Base-by-base conservation (phyloP, 1,139 yeast genomes). In the Magnusiomyces fungicola region DNA sequence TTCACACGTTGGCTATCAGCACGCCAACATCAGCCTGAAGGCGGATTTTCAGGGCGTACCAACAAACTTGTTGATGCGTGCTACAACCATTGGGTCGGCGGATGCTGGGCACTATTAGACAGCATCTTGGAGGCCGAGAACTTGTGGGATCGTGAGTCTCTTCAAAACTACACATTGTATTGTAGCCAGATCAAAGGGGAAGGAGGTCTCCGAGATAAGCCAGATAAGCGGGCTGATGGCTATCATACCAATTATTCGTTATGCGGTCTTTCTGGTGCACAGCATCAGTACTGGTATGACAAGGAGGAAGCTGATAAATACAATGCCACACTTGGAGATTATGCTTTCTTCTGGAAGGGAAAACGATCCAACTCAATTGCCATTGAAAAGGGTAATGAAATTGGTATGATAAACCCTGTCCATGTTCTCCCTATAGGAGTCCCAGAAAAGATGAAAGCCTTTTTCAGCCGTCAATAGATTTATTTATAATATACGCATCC, bases 31-130 rank as follows among this genome's bases (percentile, higher is more conserved):
- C 70, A 70, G 32, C 65, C 79, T 6, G 97, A 89, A 62, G 95
- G 95, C 6, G 97, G 97, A 0, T 76, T 90, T 44, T 76, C 81
- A 9, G 99, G 99, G 0, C 76, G 99, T 50, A 79, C 95, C 0
- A 90, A 92, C 63, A 94, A 94, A 65, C 73, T 94, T 40, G 97
- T 92, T 0, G 99, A 94, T 65, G 96, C 95, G 0, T 94, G 99
- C 65, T 94, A 94, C 65, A 80, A 90, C 61, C 94, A 85, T 64
- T 92, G 98, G 98, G 83, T 90, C 1, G 98, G 98, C 1, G 95
- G 88, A 0, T 62, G 82, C 43, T 73, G 76, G 56, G 80, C 87
- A 0, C 67, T 90, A 39, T 59, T 88, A 10, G 92, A 86, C 53
- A 68, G 75, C 1, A 63, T 81, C 0, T 58, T 73, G 1, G 65